These are phyloP conservation scores for Carex scoparia DNA, from an alignment of 176 grass and related monocot genomes.

Conservation along the genomic window DNA sequence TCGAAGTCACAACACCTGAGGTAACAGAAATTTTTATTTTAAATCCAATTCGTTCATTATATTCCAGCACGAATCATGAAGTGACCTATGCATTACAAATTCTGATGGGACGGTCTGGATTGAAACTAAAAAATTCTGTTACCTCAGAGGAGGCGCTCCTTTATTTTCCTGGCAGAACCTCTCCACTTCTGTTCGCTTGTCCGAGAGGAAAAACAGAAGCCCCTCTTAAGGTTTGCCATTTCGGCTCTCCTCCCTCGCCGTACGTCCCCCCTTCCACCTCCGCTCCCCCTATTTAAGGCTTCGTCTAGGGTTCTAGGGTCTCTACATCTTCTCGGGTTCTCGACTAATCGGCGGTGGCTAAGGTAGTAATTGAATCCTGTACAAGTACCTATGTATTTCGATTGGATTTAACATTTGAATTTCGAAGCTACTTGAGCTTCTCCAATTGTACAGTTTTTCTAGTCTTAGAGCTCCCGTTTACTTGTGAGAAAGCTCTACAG, in stretches of 20 bases:
- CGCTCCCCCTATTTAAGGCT: background rate
- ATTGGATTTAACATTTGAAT: conserved; percentile 14
- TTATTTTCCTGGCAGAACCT: background rate
- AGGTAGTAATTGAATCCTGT: background rate
- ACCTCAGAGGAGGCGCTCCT: too few species aligned
- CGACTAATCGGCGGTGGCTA: background rate
- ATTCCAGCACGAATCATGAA: too few species aligned
- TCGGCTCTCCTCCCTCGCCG: background rate
- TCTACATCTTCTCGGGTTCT: background rate
- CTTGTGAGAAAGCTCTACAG: background rate
- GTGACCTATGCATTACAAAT: too few species aligned
- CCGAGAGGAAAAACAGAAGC: background rate
- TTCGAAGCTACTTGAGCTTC: background rate
- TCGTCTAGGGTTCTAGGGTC: conserved; percentile 3
- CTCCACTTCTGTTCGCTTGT: conserved; percentile 9
- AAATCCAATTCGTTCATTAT: too few species aligned
- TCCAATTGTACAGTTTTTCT: background rate
- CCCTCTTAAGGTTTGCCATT: conserved; percentile 5
- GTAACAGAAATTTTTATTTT: too few species aligned
- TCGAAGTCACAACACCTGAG: too few species aligned
- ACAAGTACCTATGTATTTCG: background rate
- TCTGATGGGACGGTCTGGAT: too few species aligned
- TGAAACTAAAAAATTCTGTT: too few species aligned
- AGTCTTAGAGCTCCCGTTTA: background rate
- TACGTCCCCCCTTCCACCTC: background rate